Evolutionary conservation across 2,329 filamentous ascomycete genomes (phyloP).

Genomic region (Claviceps spartinae): DNA sequence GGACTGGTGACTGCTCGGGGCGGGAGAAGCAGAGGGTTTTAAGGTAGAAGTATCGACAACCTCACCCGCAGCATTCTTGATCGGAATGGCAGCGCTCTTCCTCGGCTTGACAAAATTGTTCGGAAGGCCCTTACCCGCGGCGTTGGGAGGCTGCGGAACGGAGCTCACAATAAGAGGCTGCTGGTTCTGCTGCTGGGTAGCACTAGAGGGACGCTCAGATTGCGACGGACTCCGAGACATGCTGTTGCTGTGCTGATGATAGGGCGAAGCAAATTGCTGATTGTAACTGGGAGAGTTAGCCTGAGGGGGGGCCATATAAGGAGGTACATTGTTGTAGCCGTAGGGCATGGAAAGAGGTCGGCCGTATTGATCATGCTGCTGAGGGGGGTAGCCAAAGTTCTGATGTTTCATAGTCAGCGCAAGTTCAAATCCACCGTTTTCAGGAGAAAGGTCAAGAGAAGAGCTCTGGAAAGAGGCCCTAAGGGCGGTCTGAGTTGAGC

Average conservation of each 20-base stretch:
- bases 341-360: slow-evolving; percentile 27
- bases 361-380: slow-evolving; percentile 25
- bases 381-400: slow-evolving; percentile 43
- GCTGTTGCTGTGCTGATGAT: slow-evolving; percentile 42
- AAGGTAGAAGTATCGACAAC: slow-evolving; percentile 54
- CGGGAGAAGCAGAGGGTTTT: slow-evolving; percentile 44
- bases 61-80: slow-evolving; percentile 74
- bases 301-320: slow-evolving; percentile 34
- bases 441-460: slow-evolving; percentile 50
- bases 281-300: slow-evolving; percentile 37
- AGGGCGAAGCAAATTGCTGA: slow-evolving; percentile 29
- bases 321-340: slow-evolving; percentile 31
- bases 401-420: slow-evolving; percentile 60
- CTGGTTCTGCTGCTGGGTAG: slow-evolving; percentile 40
- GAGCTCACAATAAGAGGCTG: slow-evolving; percentile 49
- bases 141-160: slow-evolving; percentile 48
- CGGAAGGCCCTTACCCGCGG: slow-evolving; percentile 35
- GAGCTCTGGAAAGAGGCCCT: slow-evolving; percentile 8
- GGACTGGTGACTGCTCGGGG: slow-evolving; percentile 37
- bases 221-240: slow-evolving; percentile 82
- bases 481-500: slow-evolving; percentile 1
- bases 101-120: slow-evolving; percentile 37
- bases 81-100: slow-evolving; percentile 65
- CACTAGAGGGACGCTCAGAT: slow-evolving; percentile 55
- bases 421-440: slow-evolving; percentile 56